Base-by-base conservation (phyloP, 768 basidiomycete genomes). In the Macrolepiota albuminosa region DNA sequence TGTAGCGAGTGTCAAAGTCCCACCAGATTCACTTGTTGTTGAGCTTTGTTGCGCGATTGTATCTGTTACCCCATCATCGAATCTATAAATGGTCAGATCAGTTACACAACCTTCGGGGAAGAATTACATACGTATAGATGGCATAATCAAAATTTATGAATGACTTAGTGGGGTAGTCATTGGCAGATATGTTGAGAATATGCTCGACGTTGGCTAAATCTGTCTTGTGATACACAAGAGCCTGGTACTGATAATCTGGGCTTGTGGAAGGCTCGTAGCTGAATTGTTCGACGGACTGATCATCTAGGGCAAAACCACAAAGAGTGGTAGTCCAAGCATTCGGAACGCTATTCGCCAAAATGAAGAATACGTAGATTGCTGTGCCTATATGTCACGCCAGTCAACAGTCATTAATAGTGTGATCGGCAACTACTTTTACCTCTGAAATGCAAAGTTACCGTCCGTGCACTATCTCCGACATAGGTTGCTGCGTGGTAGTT, bases 61-160 rank as follows among this genome's bases (percentile, higher is more conserved):
- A 26, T 53, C 24, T 40, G 6, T 13, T 4, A 40, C 0, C 16
- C 24, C 37, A 10, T 53, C 52, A 45, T 49, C 43, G 7, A 45
- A 55, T 45, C 52, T 55, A 34, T 42, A 24, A 7, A 29, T 45
- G 31, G 52, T n/a, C 4, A 54, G 29, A 18, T 6, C 47, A 4
- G 29, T 3, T 16, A 10, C 6, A 33, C 42, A 10, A 40, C 14
- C 8, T 14, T 14, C 5, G 36, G 6, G 76, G n/a, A 16, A 3
- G 0, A 26, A 34, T 18, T 14, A 64, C 76, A 56, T 57, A 77
- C 76, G 74, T 76, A 63, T 78, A 78, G 16, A 72, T 69, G 7
- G 75, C 76, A 67, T 76, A 78, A 61, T 78, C 76, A 63, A 78
- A 78, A 56, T 69, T 74, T 33, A 76, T 66, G 56, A 69, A 78